Conservation (phyloP, 441 rosid species). For the Flueggea neowawraea region DNA sequence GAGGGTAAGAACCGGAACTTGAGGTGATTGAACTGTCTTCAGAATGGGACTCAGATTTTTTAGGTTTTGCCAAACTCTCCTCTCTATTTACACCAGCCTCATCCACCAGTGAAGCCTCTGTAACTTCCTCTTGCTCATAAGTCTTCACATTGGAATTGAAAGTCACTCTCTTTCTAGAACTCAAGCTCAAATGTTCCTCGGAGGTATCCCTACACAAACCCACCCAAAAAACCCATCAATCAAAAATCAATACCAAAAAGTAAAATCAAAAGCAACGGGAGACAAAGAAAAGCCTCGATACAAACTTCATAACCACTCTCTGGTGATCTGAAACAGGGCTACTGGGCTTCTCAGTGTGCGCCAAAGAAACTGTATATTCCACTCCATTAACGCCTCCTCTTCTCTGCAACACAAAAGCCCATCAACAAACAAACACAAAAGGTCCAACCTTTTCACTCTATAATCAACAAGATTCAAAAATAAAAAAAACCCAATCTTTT, state of each 20-base stretch:
- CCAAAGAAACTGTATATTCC: slow-evolving; percentile 26
- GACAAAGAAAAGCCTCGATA: not conserved
- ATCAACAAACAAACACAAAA: not conserved
- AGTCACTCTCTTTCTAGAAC: slow-evolving; percentile 62
- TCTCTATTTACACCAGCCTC: slow-evolving; percentile 16
- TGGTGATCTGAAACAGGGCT: slow-evolving; percentile 18
- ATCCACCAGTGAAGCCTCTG: slow-evolving; percentile 20
- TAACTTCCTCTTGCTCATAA: slow-evolving; percentile 47
- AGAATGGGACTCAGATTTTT: slow-evolving; percentile 42
- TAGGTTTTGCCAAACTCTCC: slow-evolving; percentile 22
- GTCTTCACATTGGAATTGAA: slow-evolving; percentile 66
- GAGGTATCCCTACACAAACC: slow-evolving; percentile 32
- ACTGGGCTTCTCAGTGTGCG: slow-evolving; percentile 17
- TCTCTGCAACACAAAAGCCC: slow-evolving; percentile 20
- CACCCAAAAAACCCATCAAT: not conserved
- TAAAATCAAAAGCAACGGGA: not conserved
- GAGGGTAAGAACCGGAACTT: slow-evolving; percentile 52
- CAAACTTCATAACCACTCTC: slow-evolving; percentile 24
- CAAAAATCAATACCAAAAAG: not conserved
- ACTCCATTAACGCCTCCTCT: slow-evolving; percentile 16
- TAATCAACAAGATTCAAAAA: not conserved
- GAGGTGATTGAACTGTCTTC: slow-evolving; percentile 39
- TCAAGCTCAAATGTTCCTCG: slow-evolving; percentile 37
- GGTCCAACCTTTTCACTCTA: not conserved
- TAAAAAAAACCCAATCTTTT: too few species aligned